Evolutionary conservation across 768 basidiomycete genomes (phyloP).

Genomic region (Lentinula guzmanii): DNA sequence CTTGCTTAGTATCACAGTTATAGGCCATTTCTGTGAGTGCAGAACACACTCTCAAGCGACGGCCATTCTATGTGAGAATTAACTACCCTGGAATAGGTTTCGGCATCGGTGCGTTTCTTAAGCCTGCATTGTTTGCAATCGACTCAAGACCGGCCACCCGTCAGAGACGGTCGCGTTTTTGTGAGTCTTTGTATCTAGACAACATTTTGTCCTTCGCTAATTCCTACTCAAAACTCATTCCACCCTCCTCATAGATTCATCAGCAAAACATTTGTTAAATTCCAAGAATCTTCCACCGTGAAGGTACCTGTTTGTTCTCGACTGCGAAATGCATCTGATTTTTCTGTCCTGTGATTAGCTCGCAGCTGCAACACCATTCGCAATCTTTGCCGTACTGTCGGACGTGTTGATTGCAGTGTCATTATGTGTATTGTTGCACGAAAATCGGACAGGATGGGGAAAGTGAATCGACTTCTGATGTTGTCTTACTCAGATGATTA

Average conservation of each 20-base stretch:
- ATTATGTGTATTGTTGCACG: constrained; percentile 35
- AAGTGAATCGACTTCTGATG: constrained; percentile 16
- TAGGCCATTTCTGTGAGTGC: constrained; percentile 14
- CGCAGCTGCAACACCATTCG: constrained; percentile 36
- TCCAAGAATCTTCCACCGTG: constrained; percentile 22
- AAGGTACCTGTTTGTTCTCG: constrained; percentile 18
- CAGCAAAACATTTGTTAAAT: constrained; percentile 24
- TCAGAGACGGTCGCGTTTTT: no score
- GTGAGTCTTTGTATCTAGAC: no score
- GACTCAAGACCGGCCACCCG: no score
- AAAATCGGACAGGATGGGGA: constrained; percentile 29
- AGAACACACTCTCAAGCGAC: constrained; percentile 15
- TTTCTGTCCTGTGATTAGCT: constrained; percentile 16
- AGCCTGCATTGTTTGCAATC: constrained; percentile 7
- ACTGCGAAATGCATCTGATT: no score
- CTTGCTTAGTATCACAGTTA: constrained; percentile 2
- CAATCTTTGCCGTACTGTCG: constrained; percentile 36
- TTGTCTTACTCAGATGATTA: not conserved
- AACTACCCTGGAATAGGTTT: constrained; percentile 21
- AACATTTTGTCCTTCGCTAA: no score
- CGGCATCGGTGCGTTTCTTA: constrained; percentile 30
- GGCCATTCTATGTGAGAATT: not conserved
- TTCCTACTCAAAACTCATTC: no score
- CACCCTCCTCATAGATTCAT: constrained; percentile 22
- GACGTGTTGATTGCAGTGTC: constrained; percentile 37